These are phyloP conservation scores for Neurospora sp. DNA, from an alignment of 495 filamentous ascomycete genomes.

Conservation along the genomic window DNA sequence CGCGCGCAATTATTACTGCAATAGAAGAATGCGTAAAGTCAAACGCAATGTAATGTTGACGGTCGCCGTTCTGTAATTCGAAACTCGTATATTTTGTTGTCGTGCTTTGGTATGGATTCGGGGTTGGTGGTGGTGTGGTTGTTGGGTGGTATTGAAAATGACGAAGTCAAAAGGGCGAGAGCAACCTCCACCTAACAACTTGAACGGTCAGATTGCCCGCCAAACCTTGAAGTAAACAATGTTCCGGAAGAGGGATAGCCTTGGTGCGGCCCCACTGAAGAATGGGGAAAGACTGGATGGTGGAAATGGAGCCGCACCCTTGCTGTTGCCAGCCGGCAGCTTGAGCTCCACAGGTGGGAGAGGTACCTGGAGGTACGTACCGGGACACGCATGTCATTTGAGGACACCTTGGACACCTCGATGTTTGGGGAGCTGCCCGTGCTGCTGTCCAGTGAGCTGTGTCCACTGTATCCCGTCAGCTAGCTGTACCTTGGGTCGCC, in stretches of 20 bases:
- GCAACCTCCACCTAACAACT: background rate
- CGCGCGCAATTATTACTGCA: background rate
- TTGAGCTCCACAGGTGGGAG: background rate
- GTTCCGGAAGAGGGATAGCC: conserved; percentile 19
- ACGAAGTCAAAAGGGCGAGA: background rate
- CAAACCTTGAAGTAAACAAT: conserved; percentile 22
- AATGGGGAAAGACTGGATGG: background rate
- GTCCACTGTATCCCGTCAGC: background rate
- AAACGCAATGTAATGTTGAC: background rate
- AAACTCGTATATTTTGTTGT: background rate
- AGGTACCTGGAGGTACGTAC: background rate
- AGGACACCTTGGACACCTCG: conserved; percentile 15
- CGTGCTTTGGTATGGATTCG: background rate
- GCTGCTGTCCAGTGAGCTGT: background rate
- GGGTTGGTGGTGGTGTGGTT: background rate
- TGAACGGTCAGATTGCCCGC: background rate
- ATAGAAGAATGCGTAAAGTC: background rate
- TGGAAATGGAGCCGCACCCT: background rate
- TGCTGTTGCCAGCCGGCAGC: background rate
- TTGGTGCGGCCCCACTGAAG: background rate
- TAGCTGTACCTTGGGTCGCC: background rate
- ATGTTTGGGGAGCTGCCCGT: background rate
- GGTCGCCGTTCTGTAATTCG: background rate
- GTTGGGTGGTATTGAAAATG: background rate
- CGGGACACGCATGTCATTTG: conserved; percentile 3